Conservation (phyloP, 2,329 filamentous ascomycete species). For the Aspergillus pseudoviridinutans region DNA sequence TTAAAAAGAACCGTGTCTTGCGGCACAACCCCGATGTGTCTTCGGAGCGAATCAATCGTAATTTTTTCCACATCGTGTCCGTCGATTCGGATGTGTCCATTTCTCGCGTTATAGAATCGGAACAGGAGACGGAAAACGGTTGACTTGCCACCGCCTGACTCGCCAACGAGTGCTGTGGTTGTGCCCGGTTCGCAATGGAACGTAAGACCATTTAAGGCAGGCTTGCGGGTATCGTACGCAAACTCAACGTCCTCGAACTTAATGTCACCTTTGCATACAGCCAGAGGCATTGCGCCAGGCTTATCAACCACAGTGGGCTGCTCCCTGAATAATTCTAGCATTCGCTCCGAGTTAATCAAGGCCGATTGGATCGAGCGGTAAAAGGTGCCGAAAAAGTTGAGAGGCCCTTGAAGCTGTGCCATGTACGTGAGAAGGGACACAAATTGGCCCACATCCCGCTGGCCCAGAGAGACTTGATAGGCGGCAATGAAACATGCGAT, state of each 20-base stretch:
- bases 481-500: constrained; percentile 69
- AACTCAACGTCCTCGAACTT: constrained; percentile 87
- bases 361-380: constrained; percentile 94
- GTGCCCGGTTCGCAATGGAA: constrained; percentile 87
- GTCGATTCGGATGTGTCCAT: constrained; percentile 79
- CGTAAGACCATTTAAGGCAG: constrained; percentile 75
- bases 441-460: constrained; percentile 66
- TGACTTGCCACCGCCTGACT: constrained; percentile 95
- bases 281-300: constrained; percentile 59
- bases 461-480: constrained; percentile 68
- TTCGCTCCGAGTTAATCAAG: constrained; percentile 94
- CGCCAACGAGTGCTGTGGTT: constrained; percentile 91
- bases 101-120: constrained; percentile 85
- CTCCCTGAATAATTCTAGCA: constrained; percentile 95
- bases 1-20: constrained; percentile 97
- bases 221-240: constrained; percentile 80
- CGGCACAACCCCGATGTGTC: constrained; percentile 90
- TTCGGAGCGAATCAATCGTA: constrained; percentile 88
- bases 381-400: constrained; percentile 90
- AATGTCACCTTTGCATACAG: constrained; percentile 73
- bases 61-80: constrained; percentile 77
- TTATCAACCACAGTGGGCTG: constrained; percentile 84
- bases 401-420: constrained; percentile 71
- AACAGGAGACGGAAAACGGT: constrained; percentile 94
- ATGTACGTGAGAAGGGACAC: constrained; percentile 72